Percentiles rank a stretch among this genome's conserved stretches.
Conservation (phyloP, 2,329 filamentous ascomycete genomes). For the Fusarium coicis region DNA sequence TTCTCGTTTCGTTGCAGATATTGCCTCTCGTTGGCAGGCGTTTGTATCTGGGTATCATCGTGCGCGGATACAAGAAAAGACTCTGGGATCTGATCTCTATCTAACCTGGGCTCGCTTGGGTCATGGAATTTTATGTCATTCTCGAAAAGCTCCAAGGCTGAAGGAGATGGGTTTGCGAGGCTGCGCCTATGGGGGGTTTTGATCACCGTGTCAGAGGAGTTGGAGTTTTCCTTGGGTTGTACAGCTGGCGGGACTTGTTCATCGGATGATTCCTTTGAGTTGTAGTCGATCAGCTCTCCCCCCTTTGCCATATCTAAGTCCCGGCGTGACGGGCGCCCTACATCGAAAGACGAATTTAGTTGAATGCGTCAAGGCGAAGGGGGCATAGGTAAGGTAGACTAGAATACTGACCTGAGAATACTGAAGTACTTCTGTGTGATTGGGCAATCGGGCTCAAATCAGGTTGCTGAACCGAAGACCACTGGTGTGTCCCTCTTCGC, state of each 20-base stretch:
- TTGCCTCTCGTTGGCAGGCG: neutral
- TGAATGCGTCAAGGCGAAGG: neutral
- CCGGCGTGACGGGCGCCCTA: constrained; percentile 16
- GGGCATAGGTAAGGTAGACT: constrained; percentile 15
- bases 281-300: constrained; percentile 19
- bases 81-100: neutral
- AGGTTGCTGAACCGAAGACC: constrained; percentile 64
- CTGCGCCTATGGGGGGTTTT: constrained; percentile 47
- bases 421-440: constrained; percentile 48
- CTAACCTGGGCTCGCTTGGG: constrained; percentile 7
- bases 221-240: constrained; percentile 13
- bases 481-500: constrained; percentile 58
- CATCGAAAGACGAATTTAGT: constrained; percentile 16
- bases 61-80: neutral
- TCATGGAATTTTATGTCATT: constrained; percentile 47
- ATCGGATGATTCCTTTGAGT: neutral
- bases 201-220: constrained; percentile 54
- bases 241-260: neutral
- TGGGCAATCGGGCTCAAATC: constrained; percentile 61
- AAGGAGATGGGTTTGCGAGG: constrained; percentile 35
- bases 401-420: constrained; percentile 38
- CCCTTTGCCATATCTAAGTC: neutral
- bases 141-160: constrained; percentile 47
- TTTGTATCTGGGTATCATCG: neutral
- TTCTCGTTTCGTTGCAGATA: constrained; percentile 5